Conservation (phyloP, 306 rosid genomes). For the Fagus crenata region DNA sequence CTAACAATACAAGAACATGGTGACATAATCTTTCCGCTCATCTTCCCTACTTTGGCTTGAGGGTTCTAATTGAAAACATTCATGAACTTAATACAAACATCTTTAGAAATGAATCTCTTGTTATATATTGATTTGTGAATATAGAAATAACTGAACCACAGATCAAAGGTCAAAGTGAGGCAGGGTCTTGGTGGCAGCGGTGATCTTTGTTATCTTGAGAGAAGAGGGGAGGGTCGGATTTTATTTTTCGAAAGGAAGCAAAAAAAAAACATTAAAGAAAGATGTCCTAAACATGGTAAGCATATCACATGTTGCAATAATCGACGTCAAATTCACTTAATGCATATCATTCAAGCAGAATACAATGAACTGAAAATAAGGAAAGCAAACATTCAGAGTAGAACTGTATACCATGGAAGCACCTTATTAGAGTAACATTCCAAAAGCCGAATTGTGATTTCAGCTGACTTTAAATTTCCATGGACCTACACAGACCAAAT, state of each 20-base stretch:
- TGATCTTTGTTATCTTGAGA: not conserved
- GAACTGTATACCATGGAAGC: constrained; percentile 67
- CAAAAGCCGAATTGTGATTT: constrained; percentile 58
- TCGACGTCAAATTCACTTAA: not conserved
- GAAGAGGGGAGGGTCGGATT: constrained; percentile 2
- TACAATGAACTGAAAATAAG: not conserved
- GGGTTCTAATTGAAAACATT: constrained; percentile 17
- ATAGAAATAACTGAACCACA: not conserved
- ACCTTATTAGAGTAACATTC: constrained; percentile 75
- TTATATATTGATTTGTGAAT: not conserved
- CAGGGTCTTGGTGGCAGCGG: not conserved
- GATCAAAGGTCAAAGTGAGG: not conserved
- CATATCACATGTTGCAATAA: constrained; percentile 1
- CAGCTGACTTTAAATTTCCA: constrained; percentile 50
- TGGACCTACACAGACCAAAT: constrained; percentile 49
- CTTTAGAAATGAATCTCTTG: not conserved
- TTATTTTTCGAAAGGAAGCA: not conserved
- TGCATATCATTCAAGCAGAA: not conserved
- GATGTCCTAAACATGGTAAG: not conserved
- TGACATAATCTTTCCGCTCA: not conserved
- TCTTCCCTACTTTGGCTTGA: too few species aligned
- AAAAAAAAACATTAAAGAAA: not conserved
- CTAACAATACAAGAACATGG: not conserved
- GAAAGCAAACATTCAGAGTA: constrained; percentile 4
- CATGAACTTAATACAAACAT: not conserved